phyloP scores from a whole-genome alignment of 2,329 filamentous ascomycete genomes.

The Aspergillus quadrilineatus region DNA sequence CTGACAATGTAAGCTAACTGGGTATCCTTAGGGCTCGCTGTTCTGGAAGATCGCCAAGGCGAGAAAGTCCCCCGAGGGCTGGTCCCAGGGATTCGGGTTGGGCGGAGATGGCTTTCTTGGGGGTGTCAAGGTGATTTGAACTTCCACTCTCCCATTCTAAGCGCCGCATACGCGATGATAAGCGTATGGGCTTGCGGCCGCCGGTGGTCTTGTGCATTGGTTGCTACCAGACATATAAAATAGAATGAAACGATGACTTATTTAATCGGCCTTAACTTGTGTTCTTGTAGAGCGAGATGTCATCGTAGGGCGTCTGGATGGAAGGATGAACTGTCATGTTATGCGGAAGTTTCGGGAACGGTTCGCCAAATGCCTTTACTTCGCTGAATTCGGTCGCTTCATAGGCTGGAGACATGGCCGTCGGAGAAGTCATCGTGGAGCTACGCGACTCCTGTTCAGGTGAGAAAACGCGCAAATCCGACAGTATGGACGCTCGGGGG shows the following conservation, averaged over 20 bases:
- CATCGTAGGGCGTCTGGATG: constrained; percentile 7
- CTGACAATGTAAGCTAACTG: not conserved
- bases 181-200: not conserved
- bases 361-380: not conserved
- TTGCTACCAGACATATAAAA: not conserved
- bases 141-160: no score
- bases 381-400: not conserved
- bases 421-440: not conserved
- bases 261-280: not conserved
- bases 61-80: not conserved
- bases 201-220: no score
- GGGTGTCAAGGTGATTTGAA: not conserved
- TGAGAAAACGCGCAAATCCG: not conserved
- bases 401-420: not conserved
- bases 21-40: constrained; percentile 6
- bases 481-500: not conserved
- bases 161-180: no score
- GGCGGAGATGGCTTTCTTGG: constrained; percentile 1
- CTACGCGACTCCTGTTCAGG: not conserved
- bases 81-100: constrained; percentile 10
- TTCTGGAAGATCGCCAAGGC: constrained; percentile 13
- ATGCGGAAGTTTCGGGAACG: constrained; percentile 6
- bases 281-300: constrained; percentile 8
- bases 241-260: not conserved
- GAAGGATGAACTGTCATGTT: constrained; percentile 9